These are phyloP conservation scores for Penicillium polonicum DNA, from an alignment of 2,329 filamentous ascomycete species.

Conservation along the genomic window DNA sequence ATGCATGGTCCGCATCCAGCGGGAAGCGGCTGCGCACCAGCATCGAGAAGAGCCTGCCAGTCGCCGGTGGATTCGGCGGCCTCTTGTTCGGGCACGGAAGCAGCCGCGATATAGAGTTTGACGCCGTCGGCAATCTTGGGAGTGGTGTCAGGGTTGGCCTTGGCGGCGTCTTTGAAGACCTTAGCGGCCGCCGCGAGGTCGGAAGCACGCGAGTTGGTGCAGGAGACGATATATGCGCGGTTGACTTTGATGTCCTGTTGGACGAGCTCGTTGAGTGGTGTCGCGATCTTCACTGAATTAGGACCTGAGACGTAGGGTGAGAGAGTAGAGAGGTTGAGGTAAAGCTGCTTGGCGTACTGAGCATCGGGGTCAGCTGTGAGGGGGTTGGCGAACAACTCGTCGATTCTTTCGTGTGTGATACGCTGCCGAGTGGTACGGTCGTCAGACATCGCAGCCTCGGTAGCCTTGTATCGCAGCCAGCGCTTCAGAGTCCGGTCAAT, in stretches of 20 bases:
- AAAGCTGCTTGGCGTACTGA: conserved; percentile 77
- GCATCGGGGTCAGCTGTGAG: conserved; percentile 73
- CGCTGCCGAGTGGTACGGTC: conserved; percentile 3
- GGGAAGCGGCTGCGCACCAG: conserved; percentile 70
- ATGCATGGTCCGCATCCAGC: conserved; percentile 84
- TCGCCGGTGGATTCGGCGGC: conserved; percentile 76
- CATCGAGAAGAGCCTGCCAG: conserved; percentile 79
- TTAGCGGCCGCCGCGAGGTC: conserved; percentile 79
- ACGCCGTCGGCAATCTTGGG: conserved; percentile 74
- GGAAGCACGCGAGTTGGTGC: conserved; percentile 80
- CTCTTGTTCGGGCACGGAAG: conserved; percentile 73
- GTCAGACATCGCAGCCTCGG: conserved; percentile 59
- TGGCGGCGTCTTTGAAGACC: conserved; percentile 77
- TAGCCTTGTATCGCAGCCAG: conserved; percentile 78
- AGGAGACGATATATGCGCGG: conserved; percentile 84
- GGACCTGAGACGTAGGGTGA: conserved; percentile 83
- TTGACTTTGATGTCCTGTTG: conserved; percentile 68
- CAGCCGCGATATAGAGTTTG: conserved; percentile 85
- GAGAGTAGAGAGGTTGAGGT: conserved; percentile 77
- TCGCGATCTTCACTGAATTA: conserved; percentile 83
- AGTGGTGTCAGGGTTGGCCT: conserved; percentile 57
- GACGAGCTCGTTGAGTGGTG: conserved; percentile 67
- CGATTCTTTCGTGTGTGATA: conserved; percentile 70
- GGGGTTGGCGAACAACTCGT: conserved; percentile 67
- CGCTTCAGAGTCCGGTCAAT: conserved; percentile 69